Base-by-base conservation (phyloP, 139 green algal species). In the Chlamydomonas applanata region DNA sequence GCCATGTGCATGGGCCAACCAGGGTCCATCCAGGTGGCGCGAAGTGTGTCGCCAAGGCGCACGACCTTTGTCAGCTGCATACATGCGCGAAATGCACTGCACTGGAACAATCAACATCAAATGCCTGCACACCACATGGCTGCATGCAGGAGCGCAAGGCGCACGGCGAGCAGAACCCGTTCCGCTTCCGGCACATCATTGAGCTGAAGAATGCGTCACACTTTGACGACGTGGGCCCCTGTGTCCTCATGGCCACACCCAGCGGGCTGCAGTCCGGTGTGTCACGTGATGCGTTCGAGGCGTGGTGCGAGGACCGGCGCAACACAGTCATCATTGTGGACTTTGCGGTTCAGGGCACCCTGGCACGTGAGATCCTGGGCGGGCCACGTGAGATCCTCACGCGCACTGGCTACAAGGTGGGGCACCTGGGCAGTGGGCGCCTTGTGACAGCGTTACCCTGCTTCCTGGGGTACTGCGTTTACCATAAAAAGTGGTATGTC, bases 291-390 rank as follows among this genome's bases (percentile, higher is more conserved):
- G 86, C 98, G 44, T 98, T 99, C 83, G 96, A 99, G 78, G 85
- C 86, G 16, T 99, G 96, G 96, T 98, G 93, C 79, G 86, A 94
- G 61, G 88, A 96, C 78, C 29, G 78, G 7, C 71, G 75, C 44
- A 98, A 99, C 85, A 86, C 87, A n/a, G 89, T 97, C 63, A 90
- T 99, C 86, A 97, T 99, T 30, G 89, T 89, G 27, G 95, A 97
- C 82, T 99, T 98, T 86, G 90, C 91, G 9, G 95, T 99, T n/a
- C 90, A 81, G 79, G 96, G 96, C 49, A 99, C 96, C 1, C 82
- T 99, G 78, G 96, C 96, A 1, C 83, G 93, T 17, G 90, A 98
- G 49, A 94, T 99, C 52, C 87, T 98, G 53, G 89, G 75, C 24
- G 91, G 92, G 34, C 95, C 95, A 0, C 81, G 82, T 11, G 81